Conservation (phyloP, 306 rosid species). For the Mimosa pudica region DNA sequence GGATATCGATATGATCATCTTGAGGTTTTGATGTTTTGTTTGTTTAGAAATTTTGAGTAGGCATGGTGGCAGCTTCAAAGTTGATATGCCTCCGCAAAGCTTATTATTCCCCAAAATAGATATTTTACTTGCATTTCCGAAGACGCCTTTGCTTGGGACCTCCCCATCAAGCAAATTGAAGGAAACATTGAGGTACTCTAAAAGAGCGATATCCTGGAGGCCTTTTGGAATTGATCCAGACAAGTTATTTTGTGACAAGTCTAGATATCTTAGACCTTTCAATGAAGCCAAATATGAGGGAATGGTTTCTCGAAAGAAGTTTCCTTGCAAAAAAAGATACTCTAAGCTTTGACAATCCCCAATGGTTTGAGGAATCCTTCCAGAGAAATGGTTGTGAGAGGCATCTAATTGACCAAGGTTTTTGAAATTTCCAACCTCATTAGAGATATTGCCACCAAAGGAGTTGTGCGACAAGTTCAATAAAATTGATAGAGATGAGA, state of each 20-base stretch:
- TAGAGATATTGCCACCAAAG: not conserved
- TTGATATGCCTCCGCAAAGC: constrained; percentile 16
- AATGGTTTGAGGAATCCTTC: not conserved
- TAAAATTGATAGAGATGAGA: not conserved
- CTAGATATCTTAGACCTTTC: no score
- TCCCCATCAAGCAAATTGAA: no score
- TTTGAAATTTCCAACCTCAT: not conserved
- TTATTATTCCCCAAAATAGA: not conserved
- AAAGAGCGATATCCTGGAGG: no score
- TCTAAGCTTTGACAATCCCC: no score
- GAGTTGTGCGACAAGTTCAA: not conserved
- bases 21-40: not conserved
- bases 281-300: no score
- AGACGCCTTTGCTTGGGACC: no score
- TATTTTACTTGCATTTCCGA: no score
- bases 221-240: no score
- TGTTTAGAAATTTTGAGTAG: not conserved
- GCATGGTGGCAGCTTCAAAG: constrained; percentile 3
- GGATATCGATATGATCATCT: not conserved
- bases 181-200: no score
- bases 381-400: not conserved
- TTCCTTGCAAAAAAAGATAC: no score
- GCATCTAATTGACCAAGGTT: not conserved
- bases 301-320: not conserved
- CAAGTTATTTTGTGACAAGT: no score